Evolutionary conservation across 371 early-diverging fungal species (phyloP).

Genomic region (Syncephalis fuscata): DNA sequence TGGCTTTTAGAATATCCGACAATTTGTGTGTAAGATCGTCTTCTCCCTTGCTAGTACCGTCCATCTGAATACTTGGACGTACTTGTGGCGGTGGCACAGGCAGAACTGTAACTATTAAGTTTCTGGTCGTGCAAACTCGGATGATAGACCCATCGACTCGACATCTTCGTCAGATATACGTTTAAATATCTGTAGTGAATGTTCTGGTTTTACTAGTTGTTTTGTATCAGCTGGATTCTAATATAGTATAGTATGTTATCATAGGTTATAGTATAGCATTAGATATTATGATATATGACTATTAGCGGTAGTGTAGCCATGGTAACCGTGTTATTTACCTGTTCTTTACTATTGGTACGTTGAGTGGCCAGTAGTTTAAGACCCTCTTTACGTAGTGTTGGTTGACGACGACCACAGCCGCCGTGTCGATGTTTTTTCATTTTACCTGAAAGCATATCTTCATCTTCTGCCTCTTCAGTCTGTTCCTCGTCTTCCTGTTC

Average conservation of each 20-base stretch:
- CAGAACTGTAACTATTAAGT: conserved; percentile 93
- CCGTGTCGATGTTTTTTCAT: conserved; percentile 3
- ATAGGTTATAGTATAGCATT: neutral
- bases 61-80: conserved; percentile 97
- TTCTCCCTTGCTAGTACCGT: conserved; percentile 85
- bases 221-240: conserved; percentile 45
- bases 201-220: conserved; percentile 61
- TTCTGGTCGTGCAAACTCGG: conserved; percentile 95
- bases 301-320: neutral
- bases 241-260: conserved; percentile 1
- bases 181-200: conserved; percentile 78
- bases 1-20: conserved; percentile 95
- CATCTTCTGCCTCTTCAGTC: conserved; percentile 16
- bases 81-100: conserved; percentile 98
- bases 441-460: conserved; percentile 4
- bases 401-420: conserved; percentile 93
- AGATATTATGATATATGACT: neutral
- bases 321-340: neutral
- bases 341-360: conserved; percentile 12
- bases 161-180: conserved; percentile 87
- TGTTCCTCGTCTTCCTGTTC: conserved; percentile 31
- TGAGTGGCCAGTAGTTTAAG: conserved; percentile 64
- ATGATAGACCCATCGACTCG: conserved; percentile 79
- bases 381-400: conserved; percentile 80
- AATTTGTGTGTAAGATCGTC: conserved; percentile 98